Percentiles rank a stretch among this genome's conserved stretches.
These are phyloP conservation scores for Penicillium roqueforti DNA, from an alignment of 495 filamentous ascomycete species.

Conservation along the genomic window DNA sequence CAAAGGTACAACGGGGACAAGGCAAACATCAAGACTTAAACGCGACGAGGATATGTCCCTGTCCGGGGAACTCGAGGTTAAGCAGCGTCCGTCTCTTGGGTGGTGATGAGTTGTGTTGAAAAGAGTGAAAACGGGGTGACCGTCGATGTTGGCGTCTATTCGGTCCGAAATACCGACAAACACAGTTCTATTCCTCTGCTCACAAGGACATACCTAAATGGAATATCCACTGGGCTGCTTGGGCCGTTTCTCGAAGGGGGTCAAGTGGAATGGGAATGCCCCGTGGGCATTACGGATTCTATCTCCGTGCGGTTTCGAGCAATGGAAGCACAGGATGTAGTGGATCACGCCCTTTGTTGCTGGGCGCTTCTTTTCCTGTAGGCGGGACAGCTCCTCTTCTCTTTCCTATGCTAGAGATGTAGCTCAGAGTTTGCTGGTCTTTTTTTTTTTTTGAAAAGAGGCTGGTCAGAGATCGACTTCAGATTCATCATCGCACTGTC, in stretches of 20 bases:
- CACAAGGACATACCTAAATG: not conserved
- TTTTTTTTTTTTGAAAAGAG: not conserved
- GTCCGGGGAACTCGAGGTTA: too few relatives aligned
- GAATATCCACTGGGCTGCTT: not conserved
- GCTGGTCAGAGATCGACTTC: not conserved
- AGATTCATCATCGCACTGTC: not conserved
- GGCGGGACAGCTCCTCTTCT: not conserved
- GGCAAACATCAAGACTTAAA: not conserved
- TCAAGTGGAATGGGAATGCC: conserved; percentile 1
- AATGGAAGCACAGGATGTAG: conserved; percentile 8
- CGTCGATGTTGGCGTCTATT: not conserved
- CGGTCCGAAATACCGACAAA: not conserved
- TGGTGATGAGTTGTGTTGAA: not conserved
- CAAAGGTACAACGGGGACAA: too few relatives aligned
- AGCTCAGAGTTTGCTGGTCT: not conserved
- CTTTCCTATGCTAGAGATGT: not conserved
- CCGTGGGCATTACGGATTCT: conserved; percentile 14
- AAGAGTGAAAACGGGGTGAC: not conserved
- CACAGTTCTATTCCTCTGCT: too few relatives aligned
- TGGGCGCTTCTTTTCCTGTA: not conserved
- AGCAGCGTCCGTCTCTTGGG: not conserved
- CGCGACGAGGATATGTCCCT: too few relatives aligned
- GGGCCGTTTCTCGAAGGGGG: not conserved
- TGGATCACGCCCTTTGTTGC: conserved; percentile 5
- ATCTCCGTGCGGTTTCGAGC: conserved; percentile 15